phyloP scores from a whole-genome alignment of 2,329 filamentous ascomycete species.

The Xylariaceae sp. region DNA sequence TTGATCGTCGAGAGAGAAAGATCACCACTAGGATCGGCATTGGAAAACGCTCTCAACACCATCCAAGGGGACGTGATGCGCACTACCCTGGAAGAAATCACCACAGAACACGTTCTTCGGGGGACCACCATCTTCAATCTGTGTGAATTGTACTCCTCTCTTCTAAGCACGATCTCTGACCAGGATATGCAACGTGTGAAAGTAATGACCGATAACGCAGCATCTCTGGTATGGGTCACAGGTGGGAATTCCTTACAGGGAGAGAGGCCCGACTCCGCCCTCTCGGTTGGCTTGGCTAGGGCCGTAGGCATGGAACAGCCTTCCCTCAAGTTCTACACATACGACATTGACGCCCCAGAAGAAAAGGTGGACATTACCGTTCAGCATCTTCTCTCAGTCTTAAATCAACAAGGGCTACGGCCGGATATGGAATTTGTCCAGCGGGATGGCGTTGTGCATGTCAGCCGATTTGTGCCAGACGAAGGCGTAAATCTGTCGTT shows the following conservation, averaged over 20 bases:
- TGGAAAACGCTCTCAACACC: background rate
- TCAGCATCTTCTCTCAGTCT: background rate
- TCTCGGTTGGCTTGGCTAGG: conserved; percentile 11
- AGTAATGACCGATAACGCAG: conserved; percentile 12
- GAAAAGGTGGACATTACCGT: background rate
- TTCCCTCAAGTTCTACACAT: conserved; percentile 16
- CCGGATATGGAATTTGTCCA: conserved; percentile 16
- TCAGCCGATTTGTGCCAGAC: conserved; percentile 18
- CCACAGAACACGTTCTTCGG: background rate
- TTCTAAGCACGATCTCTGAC: conserved; percentile 9
- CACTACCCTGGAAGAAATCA: conserved; percentile 4
- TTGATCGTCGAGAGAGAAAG: conserved; percentile 12
- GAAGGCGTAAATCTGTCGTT: conserved; percentile 11
- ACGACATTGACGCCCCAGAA: conserved; percentile 15
- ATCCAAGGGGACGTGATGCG: background rate
- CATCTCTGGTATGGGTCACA: conserved; percentile 17
- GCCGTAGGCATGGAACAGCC: conserved; percentile 23
- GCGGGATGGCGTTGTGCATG: conserved; percentile 4
- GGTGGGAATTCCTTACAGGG: conserved; percentile 8
- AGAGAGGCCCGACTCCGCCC: conserved; percentile 7
- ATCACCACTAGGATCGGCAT: background rate
- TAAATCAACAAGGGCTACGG: conserved; percentile 1
- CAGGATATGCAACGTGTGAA: conserved; percentile 17
- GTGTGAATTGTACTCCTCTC: conserved; percentile 9
- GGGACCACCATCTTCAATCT: conserved; percentile 10